These are phyloP conservation scores for Didymella segeticola DNA, from an alignment of 2,329 filamentous ascomycete species.

Conservation along the genomic window DNA sequence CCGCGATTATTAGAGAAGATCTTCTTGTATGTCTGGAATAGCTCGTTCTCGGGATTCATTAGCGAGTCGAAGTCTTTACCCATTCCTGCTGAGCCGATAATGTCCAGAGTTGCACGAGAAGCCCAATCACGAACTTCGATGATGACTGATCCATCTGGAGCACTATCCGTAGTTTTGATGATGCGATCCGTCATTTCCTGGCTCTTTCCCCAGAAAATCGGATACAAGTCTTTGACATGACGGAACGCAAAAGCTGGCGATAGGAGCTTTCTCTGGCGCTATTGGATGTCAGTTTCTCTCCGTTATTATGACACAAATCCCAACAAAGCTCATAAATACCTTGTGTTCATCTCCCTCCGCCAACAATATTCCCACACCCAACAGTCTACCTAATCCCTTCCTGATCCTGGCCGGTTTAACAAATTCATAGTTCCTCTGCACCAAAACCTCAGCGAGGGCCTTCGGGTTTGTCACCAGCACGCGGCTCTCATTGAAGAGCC, in stretches of 20 bases:
- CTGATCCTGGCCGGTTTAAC: constrained; percentile 57
- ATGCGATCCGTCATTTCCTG: constrained; percentile 52
- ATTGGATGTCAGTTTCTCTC: constrained; percentile 7
- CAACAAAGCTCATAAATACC: constrained; percentile 39
- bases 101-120: constrained; percentile 62
- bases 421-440: constrained; percentile 60
- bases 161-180: constrained; percentile 30
- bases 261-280: constrained; percentile 56
- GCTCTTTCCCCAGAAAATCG: constrained; percentile 58
- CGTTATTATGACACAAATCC: not conserved
- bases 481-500: constrained; percentile 55
- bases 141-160: constrained; percentile 38
- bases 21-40: constrained; percentile 59
- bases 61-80: constrained; percentile 63
- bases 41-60: constrained; percentile 57
- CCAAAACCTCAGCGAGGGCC: constrained; percentile 57
- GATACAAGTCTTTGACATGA: constrained; percentile 59
- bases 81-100: constrained; percentile 65
- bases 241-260: constrained; percentile 59
- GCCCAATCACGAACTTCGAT: constrained; percentile 56
- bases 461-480: constrained; percentile 56
- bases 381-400: constrained; percentile 64
- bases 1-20: constrained; percentile 59
- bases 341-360: constrained; percentile 93
- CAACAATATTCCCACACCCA: constrained; percentile 76